Evolutionary conservation across 306 rosid genomes (phyloP).

Genomic region (Prunus campanulata): DNA sequence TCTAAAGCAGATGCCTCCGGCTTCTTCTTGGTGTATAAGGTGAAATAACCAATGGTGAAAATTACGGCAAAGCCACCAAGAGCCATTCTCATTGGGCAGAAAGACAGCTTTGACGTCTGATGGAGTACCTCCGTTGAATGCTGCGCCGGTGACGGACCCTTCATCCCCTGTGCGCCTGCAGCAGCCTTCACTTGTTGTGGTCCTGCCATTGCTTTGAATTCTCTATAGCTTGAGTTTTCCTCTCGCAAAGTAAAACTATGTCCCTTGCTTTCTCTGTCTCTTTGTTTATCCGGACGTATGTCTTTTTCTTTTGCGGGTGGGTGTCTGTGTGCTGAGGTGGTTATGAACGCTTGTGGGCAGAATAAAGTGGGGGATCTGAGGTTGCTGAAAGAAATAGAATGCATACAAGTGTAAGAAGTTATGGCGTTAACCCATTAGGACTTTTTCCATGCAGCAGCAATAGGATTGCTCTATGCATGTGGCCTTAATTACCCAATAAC

Average conservation of each 20-base stretch:
- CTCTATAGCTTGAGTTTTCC: neutral
- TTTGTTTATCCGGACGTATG: neutral
- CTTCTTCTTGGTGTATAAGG: slow-evolving; percentile 61
- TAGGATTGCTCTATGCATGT: neutral
- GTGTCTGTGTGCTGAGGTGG: neutral
- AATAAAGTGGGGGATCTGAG: neutral
- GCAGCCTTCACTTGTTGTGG: slow-evolving; percentile 13
- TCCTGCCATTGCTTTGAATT: slow-evolving; percentile 27
- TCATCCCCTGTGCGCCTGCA: slow-evolving; percentile 26
- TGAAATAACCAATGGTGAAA: slow-evolving; percentile 40
- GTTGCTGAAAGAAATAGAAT: neutral
- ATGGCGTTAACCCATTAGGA: neutral
- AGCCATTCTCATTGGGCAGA: slow-evolving; percentile 53
- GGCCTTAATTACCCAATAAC: slow-evolving; percentile 1
- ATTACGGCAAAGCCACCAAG: slow-evolving; percentile 51
- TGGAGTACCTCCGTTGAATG: slow-evolving; percentile 50
- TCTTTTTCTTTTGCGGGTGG: neutral
- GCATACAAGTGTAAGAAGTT: neutral
- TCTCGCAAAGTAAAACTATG: neutral
- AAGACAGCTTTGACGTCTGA: slow-evolving; percentile 42
- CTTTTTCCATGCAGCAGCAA: slow-evolving; percentile 5
- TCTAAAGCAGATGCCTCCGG: slow-evolving; percentile 67
- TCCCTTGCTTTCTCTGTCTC: neutral
- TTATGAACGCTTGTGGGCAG: slow-evolving; percentile 9
- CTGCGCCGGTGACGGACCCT: slow-evolving; percentile 17